Evolutionary conservation across 2,329 filamentous ascomycete genomes (phyloP), one percentile per base, ranked within the genome.

Genomic region (Proliferodiscus dingleyae): DNA sequence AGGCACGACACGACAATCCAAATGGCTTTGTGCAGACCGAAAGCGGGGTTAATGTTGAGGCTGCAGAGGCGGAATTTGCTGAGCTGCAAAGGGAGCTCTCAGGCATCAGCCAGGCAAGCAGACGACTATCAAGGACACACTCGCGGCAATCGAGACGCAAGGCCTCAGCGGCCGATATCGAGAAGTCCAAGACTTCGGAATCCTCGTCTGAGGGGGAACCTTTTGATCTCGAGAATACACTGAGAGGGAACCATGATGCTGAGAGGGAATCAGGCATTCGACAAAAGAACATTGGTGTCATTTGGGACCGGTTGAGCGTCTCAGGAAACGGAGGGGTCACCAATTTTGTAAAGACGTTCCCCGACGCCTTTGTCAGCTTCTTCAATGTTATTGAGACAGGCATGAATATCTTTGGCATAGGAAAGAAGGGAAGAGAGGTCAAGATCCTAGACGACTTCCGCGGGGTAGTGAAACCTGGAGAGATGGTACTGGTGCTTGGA

Each of bases 251-350:
- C 45, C 74, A 85, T 46, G 77, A 75, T 37, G 83, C 87, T 7
- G 85, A 89, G 60, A 75, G 78, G 50, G 80, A 85, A 51, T 85
- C 86, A 5, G 89, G 89, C 1, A 94, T 94, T 65, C 83, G 81
- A 49, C 74, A 81, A 4, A 94, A 94, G 70, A 81, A 85, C 56
- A 85, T 89, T 49, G 85, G 87, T 23, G 85, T 89, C 1, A 77
- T 86, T 51, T 94, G 87, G 87, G 80, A 93, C 43, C 74, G 76
- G 15, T 68, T 94, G 39, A 87, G 85, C 0, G 87, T 93, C 30
- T 81, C 78, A 62, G 88, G 88, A 11, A 77, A 83, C 52, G 85
- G 86, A 19, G 86, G 87, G 24, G 74, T 78, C 43, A 81, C 83
- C 56, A 90, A 89, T 62, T 79, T 82, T 28, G 73, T 78, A 62